Conservation (phyloP, 2,329 filamentous ascomycete genomes). For the Mycogone perniciosa region DNA sequence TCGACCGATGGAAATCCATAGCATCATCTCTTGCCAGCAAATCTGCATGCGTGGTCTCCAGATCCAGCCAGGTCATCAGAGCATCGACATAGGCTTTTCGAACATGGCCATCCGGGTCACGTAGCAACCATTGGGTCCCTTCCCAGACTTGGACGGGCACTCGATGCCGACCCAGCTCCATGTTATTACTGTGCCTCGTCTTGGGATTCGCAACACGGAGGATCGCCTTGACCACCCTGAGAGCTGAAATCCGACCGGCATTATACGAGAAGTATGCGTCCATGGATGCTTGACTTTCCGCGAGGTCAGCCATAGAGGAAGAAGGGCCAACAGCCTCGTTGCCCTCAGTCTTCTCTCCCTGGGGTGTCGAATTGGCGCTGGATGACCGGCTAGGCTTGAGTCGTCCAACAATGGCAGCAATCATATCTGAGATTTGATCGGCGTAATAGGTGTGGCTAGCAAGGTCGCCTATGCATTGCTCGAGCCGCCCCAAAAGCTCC, state of each 20-base stretch:
- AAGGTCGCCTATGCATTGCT: constrained; percentile 80
- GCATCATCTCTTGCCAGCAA: constrained; percentile 54
- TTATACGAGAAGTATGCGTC: constrained; percentile 50
- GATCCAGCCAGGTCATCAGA: constrained; percentile 73
- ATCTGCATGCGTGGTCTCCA: constrained; percentile 67
- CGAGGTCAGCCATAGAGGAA: constrained; percentile 32
- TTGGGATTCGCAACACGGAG: constrained; percentile 72
- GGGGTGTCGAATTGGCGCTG: constrained; percentile 38
- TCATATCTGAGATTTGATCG: constrained; percentile 93
- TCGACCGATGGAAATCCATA: constrained; percentile 40
- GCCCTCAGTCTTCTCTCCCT: constrained; percentile 40
- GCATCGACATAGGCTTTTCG: constrained; percentile 82
- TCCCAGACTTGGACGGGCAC: constrained; percentile 87
- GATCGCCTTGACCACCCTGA: constrained; percentile 76
- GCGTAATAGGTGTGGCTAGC: constrained; percentile 96
- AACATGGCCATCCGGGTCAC: constrained; percentile 70
- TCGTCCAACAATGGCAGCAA: constrained; percentile 69
- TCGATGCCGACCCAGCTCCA: constrained; percentile 62
- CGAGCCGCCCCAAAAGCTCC: constrained; percentile 63
- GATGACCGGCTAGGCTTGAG: constrained; percentile 58
- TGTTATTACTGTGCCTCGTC: constrained; percentile 51
- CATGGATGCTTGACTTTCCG: constrained; percentile 37
- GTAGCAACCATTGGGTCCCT: constrained; percentile 88
- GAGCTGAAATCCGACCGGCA: constrained; percentile 55
- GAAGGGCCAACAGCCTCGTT: constrained; percentile 27